phyloP scores from a whole-genome alignment of 176 grass and related monocot genomes.

The Saccharum officinarum region DNA sequence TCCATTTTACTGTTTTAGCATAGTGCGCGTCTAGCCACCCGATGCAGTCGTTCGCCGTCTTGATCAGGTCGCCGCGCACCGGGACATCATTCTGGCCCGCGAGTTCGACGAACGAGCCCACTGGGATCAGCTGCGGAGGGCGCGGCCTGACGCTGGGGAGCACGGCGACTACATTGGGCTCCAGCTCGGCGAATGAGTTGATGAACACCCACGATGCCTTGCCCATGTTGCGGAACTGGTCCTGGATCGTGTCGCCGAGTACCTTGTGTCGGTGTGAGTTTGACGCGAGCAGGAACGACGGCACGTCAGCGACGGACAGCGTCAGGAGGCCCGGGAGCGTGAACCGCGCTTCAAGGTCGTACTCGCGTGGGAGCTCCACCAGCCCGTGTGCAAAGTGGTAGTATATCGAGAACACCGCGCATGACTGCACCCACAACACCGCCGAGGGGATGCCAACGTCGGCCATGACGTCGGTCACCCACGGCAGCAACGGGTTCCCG shows the following conservation, averaged over 20 bases:
- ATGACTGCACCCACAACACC: constrained; percentile 13
- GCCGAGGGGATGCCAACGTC: neutral
- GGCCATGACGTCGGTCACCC: neutral
- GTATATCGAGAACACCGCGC: neutral
- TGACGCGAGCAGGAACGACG: neutral
- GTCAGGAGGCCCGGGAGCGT: neutral
- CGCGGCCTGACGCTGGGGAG: neutral
- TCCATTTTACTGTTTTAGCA: no score
- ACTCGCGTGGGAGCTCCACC: neutral
- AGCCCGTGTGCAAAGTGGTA: neutral
- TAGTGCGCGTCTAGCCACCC: neutral
- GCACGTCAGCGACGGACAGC: neutral
- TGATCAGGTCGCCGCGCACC: neutral
- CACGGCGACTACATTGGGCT: neutral
- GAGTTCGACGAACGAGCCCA: neutral
- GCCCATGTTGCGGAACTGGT: neutral
- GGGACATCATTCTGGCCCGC: neutral
- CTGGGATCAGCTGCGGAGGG: neutral
- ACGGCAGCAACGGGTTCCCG: constrained; percentile 1
- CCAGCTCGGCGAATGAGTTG: neutral
- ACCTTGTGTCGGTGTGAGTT: neutral
- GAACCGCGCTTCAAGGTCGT: neutral
- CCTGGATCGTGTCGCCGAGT: neutral
- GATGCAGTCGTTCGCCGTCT: neutral
- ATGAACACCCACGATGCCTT: neutral